phyloP scores from a whole-genome alignment of 768 basidiomycete genomes.

The Lentinus brumalis region DNA sequence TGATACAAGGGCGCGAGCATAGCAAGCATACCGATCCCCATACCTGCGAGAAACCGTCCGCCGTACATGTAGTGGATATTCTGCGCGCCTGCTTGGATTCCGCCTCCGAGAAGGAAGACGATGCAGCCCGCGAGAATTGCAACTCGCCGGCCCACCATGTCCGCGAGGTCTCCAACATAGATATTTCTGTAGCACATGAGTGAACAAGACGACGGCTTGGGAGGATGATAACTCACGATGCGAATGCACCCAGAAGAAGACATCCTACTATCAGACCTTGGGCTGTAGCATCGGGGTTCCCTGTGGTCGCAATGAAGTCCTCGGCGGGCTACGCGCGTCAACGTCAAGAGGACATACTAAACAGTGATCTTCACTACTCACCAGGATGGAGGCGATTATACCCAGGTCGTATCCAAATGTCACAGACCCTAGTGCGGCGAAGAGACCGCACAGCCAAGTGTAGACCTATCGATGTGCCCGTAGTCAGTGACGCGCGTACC shows the following conservation, averaged over 20 bases:
- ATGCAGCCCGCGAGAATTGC: conserved; percentile 27
- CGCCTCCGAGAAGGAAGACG: conserved; percentile 41
- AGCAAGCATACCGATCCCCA: conserved; percentile 46
- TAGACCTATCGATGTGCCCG: conserved; percentile 32
- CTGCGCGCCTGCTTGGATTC: conserved; percentile 47
- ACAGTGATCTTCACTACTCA: not conserved
- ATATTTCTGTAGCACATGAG: conserved; percentile 9
- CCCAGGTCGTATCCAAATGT: conserved; percentile 55
- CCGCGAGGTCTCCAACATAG: conserved; percentile 25
- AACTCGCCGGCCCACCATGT: conserved; percentile 22
- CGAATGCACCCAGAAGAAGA: conserved; percentile 28
- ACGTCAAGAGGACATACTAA: not conserved
- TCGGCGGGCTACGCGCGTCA: conserved; percentile 15
- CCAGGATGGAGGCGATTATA: conserved; percentile 50
- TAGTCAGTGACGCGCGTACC: not conserved
- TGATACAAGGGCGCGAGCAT: conserved; percentile 57
- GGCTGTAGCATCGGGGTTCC: conserved; percentile 21
- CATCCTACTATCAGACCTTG: conserved; percentile 28
- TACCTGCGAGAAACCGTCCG: conserved; percentile 53
- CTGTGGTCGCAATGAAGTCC: conserved; percentile 22
- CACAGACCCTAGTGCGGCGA: conserved; percentile 36
- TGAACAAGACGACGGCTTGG: no score
- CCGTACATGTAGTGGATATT: conserved; percentile 51
- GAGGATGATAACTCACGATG: conserved; percentile 7
- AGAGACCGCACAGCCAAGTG: conserved; percentile 55